Base-by-base conservation (phyloP, 2,329 filamentous ascomycete species). In the Fusarium paranaense region DNA sequence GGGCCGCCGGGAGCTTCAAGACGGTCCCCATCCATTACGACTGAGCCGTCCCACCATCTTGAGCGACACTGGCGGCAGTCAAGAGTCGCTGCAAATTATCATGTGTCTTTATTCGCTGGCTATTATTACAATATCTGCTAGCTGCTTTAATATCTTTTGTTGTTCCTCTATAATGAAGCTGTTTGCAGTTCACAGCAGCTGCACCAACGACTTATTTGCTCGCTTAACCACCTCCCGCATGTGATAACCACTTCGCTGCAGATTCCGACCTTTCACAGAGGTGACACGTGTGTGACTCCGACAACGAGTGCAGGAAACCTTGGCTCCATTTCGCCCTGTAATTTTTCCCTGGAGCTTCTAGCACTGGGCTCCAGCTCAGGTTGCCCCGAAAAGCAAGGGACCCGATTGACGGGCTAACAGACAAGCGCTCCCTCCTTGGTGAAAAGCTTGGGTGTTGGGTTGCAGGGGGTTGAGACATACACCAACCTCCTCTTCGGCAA, bases 1-100 rank as follows among this genome's bases (percentile, higher is more conserved):
- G 72, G 72, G 69, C 72, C 72, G 69, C 56, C 72, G 72, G 72
- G 69, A 75, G 57, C 62, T 72, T 72, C 60, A 30, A 50, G 54
- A 47, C 25, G 18, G 32, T 63, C 47, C 25, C 47, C 45, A 40
- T 42, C 56, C 59, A 50, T 70, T 47, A 73, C 45, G 67, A 61
- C 64, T 57, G 47, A 69, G 25, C 57, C 60, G 47, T 45, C 45
- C 58, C 38, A 56, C 59, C 47, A 63, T 57, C 32, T 60, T 8
- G 27, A 54, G 18, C 14, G 27, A 54, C 27, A 20, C 27, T n/a
- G 47, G 18, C 4, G 27, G 20, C 11, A n/a, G 20, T 50, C 13
- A 2, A 22, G 42, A 14, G 33, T 35, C 47, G 20, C 18, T 32
- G 27, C 27, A 32, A 14, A 20, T 32, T 13, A 20, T 54, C 11